Conservation (phyloP, 2,329 filamentous ascomycete genomes). For the Xylariaceae sp. region DNA sequence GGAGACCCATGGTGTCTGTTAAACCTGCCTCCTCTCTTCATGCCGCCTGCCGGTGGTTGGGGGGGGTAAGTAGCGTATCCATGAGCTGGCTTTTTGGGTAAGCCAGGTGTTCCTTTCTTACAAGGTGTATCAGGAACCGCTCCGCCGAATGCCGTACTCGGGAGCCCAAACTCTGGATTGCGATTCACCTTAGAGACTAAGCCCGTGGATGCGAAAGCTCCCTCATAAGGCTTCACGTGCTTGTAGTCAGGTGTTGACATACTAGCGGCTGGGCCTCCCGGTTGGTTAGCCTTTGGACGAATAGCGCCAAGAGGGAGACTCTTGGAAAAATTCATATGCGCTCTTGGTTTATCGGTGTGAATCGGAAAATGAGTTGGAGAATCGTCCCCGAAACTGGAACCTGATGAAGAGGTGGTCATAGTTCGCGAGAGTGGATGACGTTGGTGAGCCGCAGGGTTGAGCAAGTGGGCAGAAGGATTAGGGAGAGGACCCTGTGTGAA, state of each 20-base stretch:
- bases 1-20: constrained; percentile 76
- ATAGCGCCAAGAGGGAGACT: constrained; percentile 64
- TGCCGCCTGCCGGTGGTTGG: constrained; percentile 56
- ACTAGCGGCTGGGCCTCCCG: constrained; percentile 27
- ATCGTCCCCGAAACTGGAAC: constrained; percentile 77
- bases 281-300: constrained; percentile 35
- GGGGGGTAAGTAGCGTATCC: constrained; percentile 71
- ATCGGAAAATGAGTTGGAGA: constrained; percentile 64
- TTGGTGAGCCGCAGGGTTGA: constrained; percentile 55
- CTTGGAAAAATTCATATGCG: constrained; percentile 68
- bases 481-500: constrained; percentile 62
- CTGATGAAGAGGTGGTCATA: constrained; percentile 85
- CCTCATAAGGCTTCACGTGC: constrained; percentile 74
- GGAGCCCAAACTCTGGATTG: constrained; percentile 71
- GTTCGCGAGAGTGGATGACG: constrained; percentile 87
- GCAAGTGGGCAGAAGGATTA: constrained; percentile 58
- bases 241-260: constrained; percentile 83
- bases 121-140: constrained; percentile 94
- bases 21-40: constrained; percentile 66
- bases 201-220: constrained; percentile 92
- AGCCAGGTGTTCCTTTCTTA: constrained; percentile 65
- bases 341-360: constrained; percentile 59
- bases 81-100: constrained; percentile 55
- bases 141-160: constrained; percentile 56
- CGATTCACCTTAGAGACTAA: constrained; percentile 94